Percentiles rank a stretch among this genome's conserved stretches.
Evolutionary conservation across 441 rosid genomes (phyloP).

Genomic region (Erodium chrysanthum): DNA sequence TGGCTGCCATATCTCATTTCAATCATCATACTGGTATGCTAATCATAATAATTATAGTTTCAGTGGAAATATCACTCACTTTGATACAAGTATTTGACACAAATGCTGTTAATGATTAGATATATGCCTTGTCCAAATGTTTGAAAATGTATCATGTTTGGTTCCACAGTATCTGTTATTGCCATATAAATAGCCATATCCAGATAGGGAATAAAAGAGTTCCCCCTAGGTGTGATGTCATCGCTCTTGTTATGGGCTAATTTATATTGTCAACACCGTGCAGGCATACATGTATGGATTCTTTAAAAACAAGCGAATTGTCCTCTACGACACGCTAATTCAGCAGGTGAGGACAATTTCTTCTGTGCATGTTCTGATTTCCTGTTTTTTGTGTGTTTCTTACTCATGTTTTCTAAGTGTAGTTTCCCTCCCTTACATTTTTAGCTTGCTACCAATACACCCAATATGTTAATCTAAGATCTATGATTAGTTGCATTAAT

Average conservation of each 20-base stretch:
- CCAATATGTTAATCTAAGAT: not conserved
- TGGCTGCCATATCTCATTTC: too few species aligned
- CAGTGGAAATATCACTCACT: not conserved
- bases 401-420: not conserved
- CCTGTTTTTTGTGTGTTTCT: not conserved
- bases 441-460: not conserved
- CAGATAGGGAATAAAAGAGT: not conserved
- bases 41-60: not conserved
- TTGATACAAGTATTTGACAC: not conserved
- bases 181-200: not conserved
- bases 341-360: conserved; percentile 59
- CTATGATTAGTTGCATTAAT: not conserved
- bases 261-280: conserved; percentile 18
- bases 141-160: not conserved
- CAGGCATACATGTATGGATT: conserved; percentile 99
- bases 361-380: conserved; percentile 9
- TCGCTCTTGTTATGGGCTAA: conserved; percentile 1
- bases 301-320: conserved; percentile 95
- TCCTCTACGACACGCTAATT: conserved; percentile 88
- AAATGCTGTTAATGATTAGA: not conserved
- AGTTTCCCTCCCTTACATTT: not conserved
- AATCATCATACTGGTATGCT: not conserved
- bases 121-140: not conserved
- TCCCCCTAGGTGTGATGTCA: not conserved
- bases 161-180: not conserved